Percentiles rank a stretch among this genome's conserved stretches.
Evolutionary conservation across 257 asterid species (phyloP).

Genomic region (Przewalskia tangutica): DNA sequence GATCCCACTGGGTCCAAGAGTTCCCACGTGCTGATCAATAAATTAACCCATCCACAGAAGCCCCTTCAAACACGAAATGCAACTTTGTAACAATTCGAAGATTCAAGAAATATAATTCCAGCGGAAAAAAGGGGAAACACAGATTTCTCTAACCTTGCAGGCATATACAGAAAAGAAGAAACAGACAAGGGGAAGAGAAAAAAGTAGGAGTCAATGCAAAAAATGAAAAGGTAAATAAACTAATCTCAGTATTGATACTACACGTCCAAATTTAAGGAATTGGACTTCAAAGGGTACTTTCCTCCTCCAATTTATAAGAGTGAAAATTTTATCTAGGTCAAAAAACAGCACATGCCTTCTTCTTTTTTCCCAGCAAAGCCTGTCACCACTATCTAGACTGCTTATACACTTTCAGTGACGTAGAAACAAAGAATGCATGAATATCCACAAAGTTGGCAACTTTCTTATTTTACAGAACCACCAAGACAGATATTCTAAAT

Average conservation of each 20-base stretch:
- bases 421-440: neutral
- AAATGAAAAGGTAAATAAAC: neutral
- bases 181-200: neutral
- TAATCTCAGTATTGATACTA: neutral
- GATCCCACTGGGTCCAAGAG: neutral
- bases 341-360: neutral
- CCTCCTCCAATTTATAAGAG: neutral
- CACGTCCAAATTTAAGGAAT: neutral
- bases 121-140: neutral
- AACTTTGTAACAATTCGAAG: neutral
- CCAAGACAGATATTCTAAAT: neutral
- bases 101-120: constrained; percentile 1
- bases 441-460: neutral
- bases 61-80: neutral
- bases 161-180: neutral
- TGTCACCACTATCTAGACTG: neutral
- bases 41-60: constrained; percentile 1
- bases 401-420: neutral
- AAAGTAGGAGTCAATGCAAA: neutral
- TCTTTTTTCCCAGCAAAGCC: neutral
- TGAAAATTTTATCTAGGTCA: neutral
- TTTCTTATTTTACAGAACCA: neutral
- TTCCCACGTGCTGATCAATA: constrained; percentile 4
- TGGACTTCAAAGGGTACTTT: neutral
- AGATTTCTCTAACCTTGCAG: neutral